Base-by-base conservation (phyloP, 495 filamentous ascomycete species). In the Patellaria atrata region DNA sequence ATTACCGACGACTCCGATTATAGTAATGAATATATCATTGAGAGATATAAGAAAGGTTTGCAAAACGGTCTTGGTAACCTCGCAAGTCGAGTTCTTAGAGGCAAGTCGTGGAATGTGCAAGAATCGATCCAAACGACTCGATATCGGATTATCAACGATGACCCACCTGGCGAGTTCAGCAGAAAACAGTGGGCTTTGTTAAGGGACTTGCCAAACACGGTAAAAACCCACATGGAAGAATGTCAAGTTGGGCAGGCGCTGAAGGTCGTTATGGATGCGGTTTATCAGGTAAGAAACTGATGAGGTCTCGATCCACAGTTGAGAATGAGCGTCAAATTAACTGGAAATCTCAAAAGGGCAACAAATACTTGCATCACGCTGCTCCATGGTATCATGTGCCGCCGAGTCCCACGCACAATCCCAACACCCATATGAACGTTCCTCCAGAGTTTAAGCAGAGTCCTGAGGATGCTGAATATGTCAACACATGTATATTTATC, bases 1-100 rank as follows among this genome's bases (percentile, higher is more conserved):
- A 66, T 94, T 21, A 48, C 51, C 9, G 59, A 79, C 31, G 89
- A 97, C 50, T 61, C 82, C 0, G 75, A 87, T 47, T 97, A 94
- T 54, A 73, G 70, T 42, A 96, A 96, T 51, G 51, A 64, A 20
- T 66, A 65, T 27, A 79, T 96, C 30, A 69, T 79, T 9, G 63
- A 70, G 7, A 65, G 71, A 39, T 94, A 96, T 53, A 82, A 79
- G 55, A 86, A 80, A 38, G 55, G 64, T 6, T 67, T 96, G 8
- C 74, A 82, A 48, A 52, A 61, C 8, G 75, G 74, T 1, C 54
- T 94, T 11, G 89, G 89, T 2, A 94, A 94, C 47, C 61, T 93
- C 2, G 61, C 73, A 0, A 67, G 66, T 23, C 74, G 91, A 18
- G 58, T 89, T 15, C 70, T 71, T 16, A 64, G 75, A 14, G 63